Evolutionary conservation across 2,329 filamentous ascomycete genomes (phyloP).

Genomic region (Nemania abortiva): DNA sequence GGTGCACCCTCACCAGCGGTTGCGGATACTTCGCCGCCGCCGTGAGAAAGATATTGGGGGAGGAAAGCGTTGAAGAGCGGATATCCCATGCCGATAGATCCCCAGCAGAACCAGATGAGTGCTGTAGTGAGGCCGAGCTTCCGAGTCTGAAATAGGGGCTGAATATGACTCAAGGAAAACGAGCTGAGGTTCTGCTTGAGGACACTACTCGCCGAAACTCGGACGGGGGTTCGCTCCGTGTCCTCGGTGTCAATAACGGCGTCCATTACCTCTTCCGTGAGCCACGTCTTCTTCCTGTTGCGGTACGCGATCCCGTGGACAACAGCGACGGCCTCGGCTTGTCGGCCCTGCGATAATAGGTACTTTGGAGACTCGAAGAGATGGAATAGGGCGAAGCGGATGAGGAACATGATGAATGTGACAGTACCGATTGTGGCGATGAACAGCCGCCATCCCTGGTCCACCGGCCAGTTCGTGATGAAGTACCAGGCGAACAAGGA

Average conservation of each 20-base stretch:
- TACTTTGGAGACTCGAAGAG: slow-evolving; percentile 90
- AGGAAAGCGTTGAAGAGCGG: slow-evolving; percentile 91
- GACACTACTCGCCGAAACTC: slow-evolving; percentile 55
- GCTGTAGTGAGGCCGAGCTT: slow-evolving; percentile 64
- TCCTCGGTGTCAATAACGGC: slow-evolving; percentile 62
- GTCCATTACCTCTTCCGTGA: slow-evolving; percentile 77
- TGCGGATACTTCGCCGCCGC: slow-evolving; percentile 56
- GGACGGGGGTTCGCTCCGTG: slow-evolving; percentile 36
- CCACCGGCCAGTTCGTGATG: slow-evolving; percentile 74
- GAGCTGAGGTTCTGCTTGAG: slow-evolving; percentile 70
- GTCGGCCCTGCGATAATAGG: slow-evolving; percentile 79
- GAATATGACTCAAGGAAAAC: slow-evolving; percentile 76
- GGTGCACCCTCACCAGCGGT: slow-evolving; percentile 44
- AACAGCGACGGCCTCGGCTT: slow-evolving; percentile 82
- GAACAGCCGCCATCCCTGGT: slow-evolving; percentile 83
- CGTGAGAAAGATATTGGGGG: slow-evolving; percentile 82
- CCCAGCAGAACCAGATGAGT: slow-evolving; percentile 83
- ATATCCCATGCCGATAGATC: slow-evolving; percentile 86
- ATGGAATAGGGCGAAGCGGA: slow-evolving; percentile 83
- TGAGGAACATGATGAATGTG: slow-evolving; percentile 81
- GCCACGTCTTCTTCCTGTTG: slow-evolving; percentile 78
- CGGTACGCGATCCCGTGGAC: slow-evolving; percentile 81
- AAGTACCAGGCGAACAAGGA: slow-evolving; percentile 81
- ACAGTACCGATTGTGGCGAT: slow-evolving; percentile 76
- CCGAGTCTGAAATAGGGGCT: slow-evolving; percentile 71